Evolutionary conservation across 2,329 filamentous ascomycete genomes (phyloP).

Genomic region (Alternaria viburni): DNA sequence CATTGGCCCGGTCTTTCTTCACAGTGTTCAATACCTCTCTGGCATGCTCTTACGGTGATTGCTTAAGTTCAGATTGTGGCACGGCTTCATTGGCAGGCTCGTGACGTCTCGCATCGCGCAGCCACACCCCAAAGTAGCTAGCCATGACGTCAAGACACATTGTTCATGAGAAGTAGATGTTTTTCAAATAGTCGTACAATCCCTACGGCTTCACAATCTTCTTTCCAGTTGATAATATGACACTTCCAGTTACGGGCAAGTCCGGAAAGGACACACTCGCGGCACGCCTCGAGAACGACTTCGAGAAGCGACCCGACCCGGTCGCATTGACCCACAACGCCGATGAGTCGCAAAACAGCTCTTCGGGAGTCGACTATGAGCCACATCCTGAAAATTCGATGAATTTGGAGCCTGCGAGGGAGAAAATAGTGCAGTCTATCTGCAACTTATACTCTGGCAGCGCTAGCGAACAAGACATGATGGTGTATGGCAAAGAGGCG

Average conservation of each 20-base stretch:
- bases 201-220: background rate
- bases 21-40: background rate
- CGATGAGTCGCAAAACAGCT: constrained; percentile 33
- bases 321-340: constrained; percentile 37
- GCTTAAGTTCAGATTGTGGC: background rate
- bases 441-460: constrained; percentile 56
- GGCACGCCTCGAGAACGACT: constrained; percentile 15
- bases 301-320: constrained; percentile 33
- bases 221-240: background rate
- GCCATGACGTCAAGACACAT: background rate
- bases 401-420: constrained; percentile 26
- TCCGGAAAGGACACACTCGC: constrained; percentile 19
- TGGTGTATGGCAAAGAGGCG: constrained; percentile 55
- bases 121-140: background rate
- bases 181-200: background rate
- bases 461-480: constrained; percentile 57
- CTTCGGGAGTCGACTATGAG: constrained; percentile 40
- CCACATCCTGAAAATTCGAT: constrained; percentile 32
- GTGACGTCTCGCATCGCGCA: background rate
- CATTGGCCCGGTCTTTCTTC: background rate
- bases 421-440: constrained; percentile 54
- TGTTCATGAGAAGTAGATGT: background rate
- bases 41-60: background rate
- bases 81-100: background rate
- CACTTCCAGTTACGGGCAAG: constrained; percentile 4